These are phyloP conservation scores for Mallotus repandus DNA, from an alignment of 441 rosid species.

Conservation along the genomic window DNA sequence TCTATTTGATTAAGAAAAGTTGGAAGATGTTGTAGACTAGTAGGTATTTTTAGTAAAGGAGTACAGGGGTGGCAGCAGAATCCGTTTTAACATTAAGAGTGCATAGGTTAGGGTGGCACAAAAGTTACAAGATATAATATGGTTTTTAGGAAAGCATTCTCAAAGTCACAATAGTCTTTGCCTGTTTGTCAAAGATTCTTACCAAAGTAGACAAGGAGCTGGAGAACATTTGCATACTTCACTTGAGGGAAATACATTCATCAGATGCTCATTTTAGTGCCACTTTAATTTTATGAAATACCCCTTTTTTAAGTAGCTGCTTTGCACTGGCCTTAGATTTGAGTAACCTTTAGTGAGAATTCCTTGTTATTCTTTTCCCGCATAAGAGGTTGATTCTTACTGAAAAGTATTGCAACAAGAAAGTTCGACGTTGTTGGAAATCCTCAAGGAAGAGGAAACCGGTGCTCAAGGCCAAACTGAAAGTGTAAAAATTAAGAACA, in stretches of 20 bases:
- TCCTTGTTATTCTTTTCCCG: background rate
- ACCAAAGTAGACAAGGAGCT: slow-evolving; percentile 17
- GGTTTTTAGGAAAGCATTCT: slow-evolving; percentile 32
- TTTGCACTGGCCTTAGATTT: background rate
- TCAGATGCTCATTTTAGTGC: background rate
- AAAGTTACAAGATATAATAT: slow-evolving; percentile 17
- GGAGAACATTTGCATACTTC: slow-evolving; percentile 15
- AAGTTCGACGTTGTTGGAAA: background rate
- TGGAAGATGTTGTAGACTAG: background rate
- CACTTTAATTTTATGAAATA: background rate
- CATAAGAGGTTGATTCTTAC: background rate
- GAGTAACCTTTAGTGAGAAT: too few relatives aligned
- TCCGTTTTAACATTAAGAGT: slow-evolving; percentile 14
- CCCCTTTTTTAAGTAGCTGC: too few relatives aligned
- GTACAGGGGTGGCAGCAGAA: slow-evolving; percentile 24
- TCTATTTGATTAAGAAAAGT: slow-evolving; percentile 17
- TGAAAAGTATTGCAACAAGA: background rate
- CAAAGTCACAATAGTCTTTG: slow-evolving; percentile 18
- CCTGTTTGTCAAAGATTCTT: slow-evolving; percentile 30
- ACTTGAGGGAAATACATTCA: background rate
- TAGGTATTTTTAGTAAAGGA: slow-evolving; percentile 14
- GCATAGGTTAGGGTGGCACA: slow-evolving; percentile 17
- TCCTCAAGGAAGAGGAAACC: slow-evolving; percentile 3
- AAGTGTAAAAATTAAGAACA: background rate
- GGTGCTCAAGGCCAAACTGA: background rate